These are phyloP conservation scores for Durusdinium trenchii DNA, from an alignment of 73 alveolate genomes.

Conservation along the genomic window DNA sequence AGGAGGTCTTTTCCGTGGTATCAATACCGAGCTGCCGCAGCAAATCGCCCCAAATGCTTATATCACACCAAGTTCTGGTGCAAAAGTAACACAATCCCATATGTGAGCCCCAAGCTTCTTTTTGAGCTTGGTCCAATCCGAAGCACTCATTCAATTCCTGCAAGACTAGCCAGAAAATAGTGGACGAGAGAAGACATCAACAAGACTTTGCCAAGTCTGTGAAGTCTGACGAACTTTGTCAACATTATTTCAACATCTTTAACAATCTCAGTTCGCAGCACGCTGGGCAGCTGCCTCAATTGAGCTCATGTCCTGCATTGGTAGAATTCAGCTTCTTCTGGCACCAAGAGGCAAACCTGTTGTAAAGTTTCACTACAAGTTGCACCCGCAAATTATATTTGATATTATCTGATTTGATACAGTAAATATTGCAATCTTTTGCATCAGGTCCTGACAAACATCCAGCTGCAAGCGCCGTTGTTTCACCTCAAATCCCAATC, in stretches of 20 bases:
- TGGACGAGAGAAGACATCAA: too few species aligned
- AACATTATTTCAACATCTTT: not conserved
- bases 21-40: too few species aligned
- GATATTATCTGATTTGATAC: not conserved
- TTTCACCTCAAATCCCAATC: not conserved
- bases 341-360: not conserved
- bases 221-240: not conserved
- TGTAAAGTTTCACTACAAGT: not conserved
- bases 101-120: too few species aligned
- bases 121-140: not conserved
- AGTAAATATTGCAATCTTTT: not conserved
- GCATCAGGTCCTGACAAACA: not conserved
- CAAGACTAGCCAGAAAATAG: not conserved
- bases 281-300: not conserved
- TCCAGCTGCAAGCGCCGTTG: slow-evolving; percentile 42
- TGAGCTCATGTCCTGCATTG: not conserved
- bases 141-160: not conserved
- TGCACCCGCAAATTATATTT: too few species aligned
- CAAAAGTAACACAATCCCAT: not conserved
- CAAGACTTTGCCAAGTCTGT: not conserved
- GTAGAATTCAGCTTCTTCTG: not conserved
- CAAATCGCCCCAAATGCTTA: too few species aligned
- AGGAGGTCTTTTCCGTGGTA: too few species aligned
- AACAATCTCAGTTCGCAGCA: not conserved
- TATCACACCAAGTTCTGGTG: not conserved